Base-by-base conservation (phyloP, 768 basidiomycete genomes). In the Artomyces pyxidatus region DNA sequence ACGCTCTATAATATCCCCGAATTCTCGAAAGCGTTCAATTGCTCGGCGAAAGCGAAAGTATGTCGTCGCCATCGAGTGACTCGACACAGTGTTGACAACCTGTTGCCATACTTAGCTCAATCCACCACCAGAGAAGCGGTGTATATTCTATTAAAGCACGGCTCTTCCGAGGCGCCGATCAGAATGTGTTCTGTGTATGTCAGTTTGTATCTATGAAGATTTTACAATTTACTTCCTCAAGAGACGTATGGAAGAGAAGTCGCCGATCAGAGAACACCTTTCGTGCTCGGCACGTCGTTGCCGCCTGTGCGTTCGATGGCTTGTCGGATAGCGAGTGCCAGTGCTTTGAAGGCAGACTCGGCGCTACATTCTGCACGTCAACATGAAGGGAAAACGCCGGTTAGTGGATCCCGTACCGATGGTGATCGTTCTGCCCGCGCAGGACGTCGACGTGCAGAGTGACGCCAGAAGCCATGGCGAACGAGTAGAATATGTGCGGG, bases 311-410 rank as follows among this genome's bases (percentile, higher is more conserved):
- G 75, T 63, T 90, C 81, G 54, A 96, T 87, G n/a, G 96, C 96
- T 66, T 97, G 83, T 48, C 86, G 81, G 56, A 99, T 93, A 8
- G 95, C 96, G 29, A 99, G 72, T 0, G 96, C 96, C 17, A 98
- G 68, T 1, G 96, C 95, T 68, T 99, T 99, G 80, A 99, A 99
- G 4, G 95, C 92, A 3, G 94, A 92, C 67, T 99, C 96, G 11
- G 94, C 83, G 46, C 96, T 98, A 59, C 14, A 27, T 37, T 25
- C 8, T 5, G n/a, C 27, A 26, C 49, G 43, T 39, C 21, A 49
- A 43, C 41, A 42, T 44, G 37, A 37, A n/a, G 23, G 9, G 45
- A 35, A 19, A 19, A 4, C 35, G 32, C 12, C 29, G 47, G 16
- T 6, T n/a, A 27, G 25, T 16, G 22, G 8, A 16, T 23, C 11